A percentile compares a stretch with the other conserved stretches of the same genome.
phyloP scores from a whole-genome alignment of 805 yeast species.

The Maudiozyma saulgeensis region DNA sequence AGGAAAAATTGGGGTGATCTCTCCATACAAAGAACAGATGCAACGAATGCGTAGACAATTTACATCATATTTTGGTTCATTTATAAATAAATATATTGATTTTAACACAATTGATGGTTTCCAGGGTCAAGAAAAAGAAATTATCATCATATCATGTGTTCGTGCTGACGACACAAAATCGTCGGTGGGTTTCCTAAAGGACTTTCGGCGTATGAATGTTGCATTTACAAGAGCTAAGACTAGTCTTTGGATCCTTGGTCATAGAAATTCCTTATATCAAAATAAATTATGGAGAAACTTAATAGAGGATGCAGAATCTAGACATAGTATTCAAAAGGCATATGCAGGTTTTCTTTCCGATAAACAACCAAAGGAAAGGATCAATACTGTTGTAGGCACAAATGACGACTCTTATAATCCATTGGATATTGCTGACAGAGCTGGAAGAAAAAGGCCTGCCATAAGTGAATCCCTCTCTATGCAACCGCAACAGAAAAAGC shows the following conservation, averaged over 20 bases:
- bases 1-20: constrained; percentile 79
- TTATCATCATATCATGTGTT: constrained; percentile 87
- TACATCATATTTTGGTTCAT: constrained; percentile 47
- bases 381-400: not conserved
- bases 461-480: not conserved
- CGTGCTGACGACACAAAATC: constrained; percentile 56
- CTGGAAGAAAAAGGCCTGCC: not conserved
- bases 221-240: constrained; percentile 90
- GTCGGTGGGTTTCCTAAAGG: constrained; percentile 82
- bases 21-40: constrained; percentile 91
- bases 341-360: constrained; percentile 21
- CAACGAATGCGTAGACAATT: constrained; percentile 49
- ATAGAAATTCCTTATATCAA: constrained; percentile 49
- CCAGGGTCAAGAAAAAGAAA: constrained; percentile 95
- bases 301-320: constrained; percentile 50
- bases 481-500: not conserved
- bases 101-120: constrained; percentile 96
- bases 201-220: constrained; percentile 91
- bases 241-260: constrained; percentile 88
- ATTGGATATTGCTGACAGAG: not conserved
- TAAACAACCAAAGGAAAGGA: not conserved
- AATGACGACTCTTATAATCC: constrained; percentile 4
- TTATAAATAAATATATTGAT: constrained; percentile 58
- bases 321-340: constrained; percentile 30
- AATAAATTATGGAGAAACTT: constrained; percentile 69